These are phyloP conservation scores for Candida nanaspora DNA, from an alignment of 805 yeast species.

Conservation along the genomic window DNA sequence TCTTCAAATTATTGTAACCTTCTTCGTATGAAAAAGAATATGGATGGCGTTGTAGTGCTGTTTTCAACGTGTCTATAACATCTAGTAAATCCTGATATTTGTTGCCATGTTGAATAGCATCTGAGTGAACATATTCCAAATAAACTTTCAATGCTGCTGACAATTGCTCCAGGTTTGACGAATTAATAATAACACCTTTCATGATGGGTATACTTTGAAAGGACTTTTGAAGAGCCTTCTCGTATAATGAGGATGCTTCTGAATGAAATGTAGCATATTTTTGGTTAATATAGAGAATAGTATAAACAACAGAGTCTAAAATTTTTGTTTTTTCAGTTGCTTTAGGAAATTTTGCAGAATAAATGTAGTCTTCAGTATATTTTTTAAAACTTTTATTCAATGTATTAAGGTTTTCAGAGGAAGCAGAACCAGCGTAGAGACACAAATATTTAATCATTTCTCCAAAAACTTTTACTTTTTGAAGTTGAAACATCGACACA, in stretches of 20 bases:
- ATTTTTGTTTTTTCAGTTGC: slow-evolving; percentile 29
- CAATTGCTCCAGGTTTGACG: slow-evolving; percentile 13
- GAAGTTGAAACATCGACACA: slow-evolving; percentile 1
- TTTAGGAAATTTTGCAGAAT: slow-evolving; percentile 32
- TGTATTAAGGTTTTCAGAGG: neutral
- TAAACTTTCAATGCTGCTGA: slow-evolving; percentile 33
- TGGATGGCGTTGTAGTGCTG: neutral
- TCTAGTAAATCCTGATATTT: slow-evolving; percentile 30
- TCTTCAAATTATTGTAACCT: slow-evolving; percentile 8
- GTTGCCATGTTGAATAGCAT: slow-evolving; percentile 27
- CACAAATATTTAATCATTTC: neutral
- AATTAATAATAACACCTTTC: slow-evolving; percentile 25
- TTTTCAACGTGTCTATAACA: slow-evolving; percentile 15
- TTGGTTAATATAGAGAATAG: slow-evolving; percentile 11
- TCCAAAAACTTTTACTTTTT: slow-evolving; percentile 5
- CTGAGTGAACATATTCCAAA: slow-evolving; percentile 31
- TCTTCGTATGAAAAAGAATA: neutral
- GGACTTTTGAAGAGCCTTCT: slow-evolving; percentile 32
- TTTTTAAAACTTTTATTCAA: neutral
- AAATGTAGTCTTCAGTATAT: slow-evolving; percentile 9
- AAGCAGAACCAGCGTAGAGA: neutral
- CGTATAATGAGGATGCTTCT: slow-evolving; percentile 20
- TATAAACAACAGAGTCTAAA: slow-evolving; percentile 20
- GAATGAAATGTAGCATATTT: slow-evolving; percentile 7
- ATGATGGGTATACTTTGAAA: slow-evolving; percentile 37